phyloP scores from a whole-genome alignment of 2,329 filamentous ascomycete genomes.

The Ophiostoma ips region DNA sequence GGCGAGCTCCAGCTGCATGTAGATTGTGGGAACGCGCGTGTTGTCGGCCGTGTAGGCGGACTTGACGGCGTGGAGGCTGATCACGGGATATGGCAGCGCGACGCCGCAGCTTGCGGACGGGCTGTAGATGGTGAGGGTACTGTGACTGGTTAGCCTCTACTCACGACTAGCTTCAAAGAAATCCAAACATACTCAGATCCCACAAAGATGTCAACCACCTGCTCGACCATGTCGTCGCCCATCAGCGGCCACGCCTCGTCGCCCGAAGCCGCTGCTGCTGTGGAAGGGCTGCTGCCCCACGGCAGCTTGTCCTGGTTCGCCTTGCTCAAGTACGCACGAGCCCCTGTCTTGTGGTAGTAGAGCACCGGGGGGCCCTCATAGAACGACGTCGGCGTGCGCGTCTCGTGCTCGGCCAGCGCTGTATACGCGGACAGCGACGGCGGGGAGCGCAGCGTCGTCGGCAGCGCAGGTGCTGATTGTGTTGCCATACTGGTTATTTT shows the following conservation, averaged over 20 bases:
- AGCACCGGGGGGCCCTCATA: conserved; percentile 58
- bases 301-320: conserved; percentile 41
- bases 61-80: conserved; percentile 64
- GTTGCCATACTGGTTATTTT: conserved; percentile 2
- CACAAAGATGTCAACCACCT: conserved; percentile 42
- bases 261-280: conserved; percentile 21
- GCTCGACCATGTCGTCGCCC: conserved; percentile 27
- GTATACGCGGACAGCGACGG: conserved; percentile 48
- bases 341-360: conserved; percentile 44
- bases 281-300: conserved; percentile 30
- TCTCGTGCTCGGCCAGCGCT: conserved; percentile 53
- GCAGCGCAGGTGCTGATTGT: conserved; percentile 12
- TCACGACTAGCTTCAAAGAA: not conserved
- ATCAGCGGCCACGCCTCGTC: conserved; percentile 18
- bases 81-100: conserved; percentile 58
- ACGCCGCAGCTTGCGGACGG: conserved; percentile 42
- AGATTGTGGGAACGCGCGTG: conserved; percentile 34
- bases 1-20: conserved; percentile 55
- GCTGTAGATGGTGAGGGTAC: conserved; percentile 52
- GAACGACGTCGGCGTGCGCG: conserved; percentile 59
- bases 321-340: conserved; percentile 43
- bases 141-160: conserved; percentile 14
- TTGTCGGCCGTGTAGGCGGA: conserved; percentile 29
- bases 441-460: conserved; percentile 41
- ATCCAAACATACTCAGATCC: conserved; percentile 38